Base-by-base conservation (phyloP, 192 early-diverging fungal genomes). In the Lobosporangium transversale region DNA sequence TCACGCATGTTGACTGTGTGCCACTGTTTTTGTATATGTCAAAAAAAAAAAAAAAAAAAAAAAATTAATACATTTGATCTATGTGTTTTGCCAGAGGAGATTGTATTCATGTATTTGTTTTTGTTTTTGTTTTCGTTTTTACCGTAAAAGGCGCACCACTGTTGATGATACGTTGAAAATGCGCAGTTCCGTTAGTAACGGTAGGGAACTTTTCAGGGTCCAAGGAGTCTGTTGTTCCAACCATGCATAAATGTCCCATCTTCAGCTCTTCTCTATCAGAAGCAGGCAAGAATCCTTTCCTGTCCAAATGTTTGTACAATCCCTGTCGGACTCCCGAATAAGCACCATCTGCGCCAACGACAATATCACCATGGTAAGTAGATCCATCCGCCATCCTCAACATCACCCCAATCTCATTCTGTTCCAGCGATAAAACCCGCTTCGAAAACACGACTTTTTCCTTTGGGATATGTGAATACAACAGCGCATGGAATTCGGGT, bases 321-420 rank as follows among this genome's bases (percentile, higher is more conserved):
- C 36, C 17, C 36, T 68, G 66, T 15, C 66, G 54, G 20, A 68
- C 66, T 68, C 56, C 0, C 55, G 55, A 11, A 54, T 56, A 17
- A 68, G n/a, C n/a, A n/a, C n/a, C n/a, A n/a, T n/a, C n/a, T n/a
- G n/a, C n/a, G n/a, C n/a, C n/a, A n/a, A n/a, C 56, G 14, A 59
- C 45, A 36, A 68, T 53, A 7, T 58, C 47, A 14, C 55, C 56
- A 5, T 53, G 31, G n/a, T 58, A 58, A 4, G 24, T 32, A 1
- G 32, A 58, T 9, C 52, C 37, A 23, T 68, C 66, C 3, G 35
- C 15, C 17, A 44, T 58, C 11, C 50, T 21, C 7, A 52, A 10
- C 50, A 52, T 52, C 9, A 26, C 50, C 2, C 50, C 50, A 9
- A 29, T 24, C 24, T 27, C 24, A 3, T 52, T 52, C 9, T 26